A percentile compares a stretch with the other conserved stretches of the same genome.
phyloP scores from a whole-genome alignment of 2,329 filamentous ascomycete species.

The Neopestalotiopsis clavispora region DNA sequence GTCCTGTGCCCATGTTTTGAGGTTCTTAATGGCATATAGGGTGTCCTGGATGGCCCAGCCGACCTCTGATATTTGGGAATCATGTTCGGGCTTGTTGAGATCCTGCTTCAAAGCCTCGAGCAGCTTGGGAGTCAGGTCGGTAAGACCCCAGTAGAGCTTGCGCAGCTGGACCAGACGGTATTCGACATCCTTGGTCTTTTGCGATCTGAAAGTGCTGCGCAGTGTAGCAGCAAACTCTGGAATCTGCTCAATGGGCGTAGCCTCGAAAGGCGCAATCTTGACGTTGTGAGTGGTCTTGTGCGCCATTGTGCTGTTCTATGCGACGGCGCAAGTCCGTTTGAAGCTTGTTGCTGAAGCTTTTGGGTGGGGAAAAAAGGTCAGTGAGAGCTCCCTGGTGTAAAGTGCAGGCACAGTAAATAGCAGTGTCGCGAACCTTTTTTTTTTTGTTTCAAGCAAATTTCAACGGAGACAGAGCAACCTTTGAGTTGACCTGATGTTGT shows the following conservation, averaged over 20 bases:
- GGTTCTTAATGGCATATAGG: constrained; percentile 75
- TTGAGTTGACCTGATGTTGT: no score
- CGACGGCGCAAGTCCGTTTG: neutral
- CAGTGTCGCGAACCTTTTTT: no score
- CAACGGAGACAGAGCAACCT: no score
- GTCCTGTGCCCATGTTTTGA: constrained; percentile 83
- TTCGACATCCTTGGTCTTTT: constrained; percentile 81
- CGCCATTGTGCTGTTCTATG: constrained; percentile 39
- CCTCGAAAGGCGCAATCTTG: constrained; percentile 55
- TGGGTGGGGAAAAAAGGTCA: no score
- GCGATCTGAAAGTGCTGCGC: constrained; percentile 73
- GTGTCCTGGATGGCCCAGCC: constrained; percentile 83
- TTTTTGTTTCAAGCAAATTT: no score
- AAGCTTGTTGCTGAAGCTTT: neutral
- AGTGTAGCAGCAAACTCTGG: constrained; percentile 62
- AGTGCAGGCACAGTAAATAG: no score
- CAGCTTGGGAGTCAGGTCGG: constrained; percentile 76
- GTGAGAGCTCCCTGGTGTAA: no score
- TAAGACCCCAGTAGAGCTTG: constrained; percentile 92
- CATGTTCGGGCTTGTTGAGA: constrained; percentile 77
- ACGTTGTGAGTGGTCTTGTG: constrained; percentile 47
- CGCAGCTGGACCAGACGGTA: constrained; percentile 87
- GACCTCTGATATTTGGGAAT: constrained; percentile 76
- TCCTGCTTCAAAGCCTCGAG: constrained; percentile 78
- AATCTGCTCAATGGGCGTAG: constrained; percentile 71